Base-by-base conservation (phyloP, 2,329 filamentous ascomycete species). In the Sclerotinia minor region DNA sequence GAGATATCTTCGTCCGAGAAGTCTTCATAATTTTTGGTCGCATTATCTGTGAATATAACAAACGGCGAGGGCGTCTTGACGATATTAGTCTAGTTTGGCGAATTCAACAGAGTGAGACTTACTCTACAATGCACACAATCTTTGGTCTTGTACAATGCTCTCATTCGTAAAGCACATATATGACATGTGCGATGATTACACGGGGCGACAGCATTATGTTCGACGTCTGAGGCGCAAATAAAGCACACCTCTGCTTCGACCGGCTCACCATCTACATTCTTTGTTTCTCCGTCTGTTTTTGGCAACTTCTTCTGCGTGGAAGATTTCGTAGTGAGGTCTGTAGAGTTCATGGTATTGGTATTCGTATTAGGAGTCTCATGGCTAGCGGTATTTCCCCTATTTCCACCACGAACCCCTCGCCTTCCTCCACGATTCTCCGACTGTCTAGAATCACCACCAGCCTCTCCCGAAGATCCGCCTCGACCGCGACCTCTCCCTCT, bases 101-200 rank as follows among this genome's bases (percentile, higher is more conserved):
- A 52, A 47, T 69, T 38, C 29, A 17, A 59, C 45, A 65, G 44
- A 72, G 17, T 24, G 45, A 53, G 38, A 82, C 89, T 73, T 84
- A 94, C 92, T 76, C 95, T 85, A 78, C 95, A 99, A 79, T 98
- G 94, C n/a, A 94, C 91, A 79, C 95, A 99, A 72, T 94, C 91
- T 79, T 96, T 96, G 69, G 89, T 96, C 82, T 97, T 98, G 81
- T 98, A 99, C 55, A 99, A 82, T 0, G 94, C 95, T 74, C 95
- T 87, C 86, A 98, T 87, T 69, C 95, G 87, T 73, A 99, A 81
- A 13, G 93, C 90, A 79, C 95, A 99, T 72, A 98, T 97, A 80
- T 99, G 95, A 78, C 95, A 99, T 60, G 94, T 97, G 68, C 92
- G 87, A 80, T 99, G 95, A 79, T 97, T 98, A 80, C 95, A 99